Percentiles rank a stretch among this genome's conserved stretches.
phyloP scores from a whole-genome alignment of 176 grass and related monocot genomes.

The barley (Hordeum vulgare) region MorexV3_pseudomolecules_assembly NC_058521.1:23291672-23292171 shows the following conservation, averaged over 20 bases:
- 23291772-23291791: not conserved
- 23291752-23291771: not conserved
- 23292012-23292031: conserved; percentile 6
- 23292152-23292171: not conserved
- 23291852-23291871: not conserved
- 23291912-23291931: not conserved
- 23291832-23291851: not conserved
- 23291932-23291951: not conserved
- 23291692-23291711: not conserved
- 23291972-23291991: not conserved
- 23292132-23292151: not conserved
- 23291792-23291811: conserved; percentile 11
- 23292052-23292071: not conserved
- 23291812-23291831: not conserved
- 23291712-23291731: not conserved
- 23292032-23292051: not conserved
- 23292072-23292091: not conserved
- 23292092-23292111: not conserved
- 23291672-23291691: not conserved
- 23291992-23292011: not conserved
- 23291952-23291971: not conserved
- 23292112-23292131: not conserved
- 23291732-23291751: not conserved
- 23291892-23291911: not conserved
- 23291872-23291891: not conserved